Base-by-base conservation (phyloP, 495 filamentous ascomycete species). In the Symbiotaphrina buchneri region DNA sequence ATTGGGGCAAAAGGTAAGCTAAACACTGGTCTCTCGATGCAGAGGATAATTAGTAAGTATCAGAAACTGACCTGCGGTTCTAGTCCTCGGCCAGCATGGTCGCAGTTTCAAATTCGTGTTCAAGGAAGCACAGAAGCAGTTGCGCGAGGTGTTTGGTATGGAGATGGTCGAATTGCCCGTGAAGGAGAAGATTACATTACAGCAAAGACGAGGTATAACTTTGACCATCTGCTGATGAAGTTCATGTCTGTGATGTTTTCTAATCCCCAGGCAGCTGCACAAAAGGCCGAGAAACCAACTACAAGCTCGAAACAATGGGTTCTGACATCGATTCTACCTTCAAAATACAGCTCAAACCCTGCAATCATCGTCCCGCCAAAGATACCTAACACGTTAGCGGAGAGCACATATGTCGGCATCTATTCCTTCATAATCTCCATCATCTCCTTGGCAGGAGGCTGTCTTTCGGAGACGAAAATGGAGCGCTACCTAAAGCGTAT, bases 371-470 rank as follows among this genome's bases (percentile, higher is more conserved):
- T 57, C 0, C 83, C 87, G 0, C 61, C 76, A 1, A 60, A 60
- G 35, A 63, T 71, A 7, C 69, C 74, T 7, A 71, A 63, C 18
- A 43, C 55, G 1, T 51, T 55, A 6, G 57, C 65, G 18, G 90
- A 97, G 48, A 64, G 70, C 19, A 60, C 72, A 10, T 94, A 94
- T 49, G 64, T 69, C 5, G 83, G 63, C 0, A 45, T 95, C 3
- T 87, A 83, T 46, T 79, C 68, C 6, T 69, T 83, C 39, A 54
- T 93, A 14, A 65, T 91, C 20, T 55, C 78, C 3, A 44, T 91
- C 22, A 81, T 95, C 39, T 37, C 33, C 13, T 27, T 38, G 16
- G 25, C 18, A 10, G 35, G 35, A 7, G 35, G 35, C 7, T 18
- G 17, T 10, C 23, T 38, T n/a, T n/a, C 35, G 2, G 35, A 38